Percentiles rank a stretch among this genome's conserved stretches.
Conservation (phyloP, 2,329 filamentous ascomycete species). For the Endothia cerciana region DNA sequence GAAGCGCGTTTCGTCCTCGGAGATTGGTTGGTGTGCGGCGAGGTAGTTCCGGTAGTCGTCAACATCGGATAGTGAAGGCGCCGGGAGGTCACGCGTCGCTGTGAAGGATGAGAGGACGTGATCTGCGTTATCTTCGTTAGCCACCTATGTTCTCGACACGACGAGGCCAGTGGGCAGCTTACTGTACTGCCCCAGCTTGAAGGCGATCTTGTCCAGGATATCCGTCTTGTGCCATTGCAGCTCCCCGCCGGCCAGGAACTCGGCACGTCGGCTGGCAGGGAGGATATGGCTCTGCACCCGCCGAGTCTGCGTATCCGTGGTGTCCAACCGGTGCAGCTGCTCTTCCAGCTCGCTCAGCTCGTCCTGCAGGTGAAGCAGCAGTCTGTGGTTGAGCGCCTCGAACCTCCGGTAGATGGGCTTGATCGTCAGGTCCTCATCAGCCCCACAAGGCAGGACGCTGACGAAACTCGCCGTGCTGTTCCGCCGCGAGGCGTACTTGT, state of each 20-base stretch:
- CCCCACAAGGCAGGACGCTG: conserved; percentile 31
- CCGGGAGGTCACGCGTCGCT: conserved; percentile 52
- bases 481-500: conserved; percentile 3
- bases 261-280: conserved; percentile 64
- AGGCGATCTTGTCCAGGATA: conserved; percentile 64
- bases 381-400: conserved; percentile 77
- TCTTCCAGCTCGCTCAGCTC: conserved; percentile 82
- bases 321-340: conserved; percentile 72
- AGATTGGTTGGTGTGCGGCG: conserved; percentile 54
- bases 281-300: conserved; percentile 48
- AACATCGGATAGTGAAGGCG: conserved; percentile 51
- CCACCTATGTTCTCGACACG: neutral
- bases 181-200: conserved; percentile 72
- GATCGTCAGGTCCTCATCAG: conserved; percentile 34
- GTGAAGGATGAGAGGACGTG: conserved; percentile 63
- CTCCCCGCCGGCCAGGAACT: conserved; percentile 57
- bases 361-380: conserved; percentile 83
- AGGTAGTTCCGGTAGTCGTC: conserved; percentile 57
- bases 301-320: conserved; percentile 53
- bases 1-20: conserved; percentile 62
- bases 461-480: conserved; percentile 22
- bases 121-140: conserved; percentile 44
- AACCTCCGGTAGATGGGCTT: conserved; percentile 82
- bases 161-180: conserved; percentile 34
- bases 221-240: conserved; percentile 64